Evolutionary conservation across 2,329 filamentous ascomycete species (phyloP).

Genomic region (Paecilomyces sp.): DNA sequence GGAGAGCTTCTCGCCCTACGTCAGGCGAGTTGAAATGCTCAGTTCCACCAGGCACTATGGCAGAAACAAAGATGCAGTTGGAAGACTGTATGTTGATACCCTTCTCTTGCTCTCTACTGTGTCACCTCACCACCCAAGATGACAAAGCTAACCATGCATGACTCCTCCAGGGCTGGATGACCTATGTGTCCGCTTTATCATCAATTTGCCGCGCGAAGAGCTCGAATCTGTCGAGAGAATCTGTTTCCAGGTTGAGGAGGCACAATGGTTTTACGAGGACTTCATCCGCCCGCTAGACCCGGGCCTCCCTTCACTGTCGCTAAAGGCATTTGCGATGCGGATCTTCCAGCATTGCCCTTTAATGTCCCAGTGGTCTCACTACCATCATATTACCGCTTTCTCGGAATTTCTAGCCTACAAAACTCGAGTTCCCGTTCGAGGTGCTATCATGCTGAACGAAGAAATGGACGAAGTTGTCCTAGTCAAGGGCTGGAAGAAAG

Average conservation of each 20-base stretch:
- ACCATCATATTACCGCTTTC: conserved; percentile 75
- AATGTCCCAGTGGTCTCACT: conserved; percentile 69
- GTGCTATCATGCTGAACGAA: conserved; percentile 86
- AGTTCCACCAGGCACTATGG: conserved; percentile 57
- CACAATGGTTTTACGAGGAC: conserved; percentile 99
- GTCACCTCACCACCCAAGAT: background rate
- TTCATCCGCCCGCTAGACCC: conserved; percentile 90
- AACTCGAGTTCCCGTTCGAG: conserved; percentile 84
- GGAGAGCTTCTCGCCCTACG: conserved; percentile 16
- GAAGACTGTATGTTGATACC: conserved; percentile 65
- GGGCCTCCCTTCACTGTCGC: conserved; percentile 72
- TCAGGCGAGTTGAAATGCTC: conserved; percentile 50
- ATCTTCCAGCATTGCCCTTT: conserved; percentile 94
- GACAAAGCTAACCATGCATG: conserved; percentile 15
- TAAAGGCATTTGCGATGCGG: conserved; percentile 77
- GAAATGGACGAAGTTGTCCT: conserved; percentile 91
- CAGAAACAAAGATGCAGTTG: conserved; percentile 72
- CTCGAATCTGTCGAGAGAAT: conserved; percentile 84
- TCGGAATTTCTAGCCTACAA: conserved; percentile 93
- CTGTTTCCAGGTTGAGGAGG: conserved; percentile 98
- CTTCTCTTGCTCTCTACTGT: background rate
- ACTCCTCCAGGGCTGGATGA: conserved; percentile 75
- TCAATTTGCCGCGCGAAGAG: conserved; percentile 90
- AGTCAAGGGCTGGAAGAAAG: conserved; percentile 97
- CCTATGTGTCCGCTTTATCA: conserved; percentile 94